Conservation (phyloP, 768 basidiomycete species). For the Boletellus ananiceps region DNA sequence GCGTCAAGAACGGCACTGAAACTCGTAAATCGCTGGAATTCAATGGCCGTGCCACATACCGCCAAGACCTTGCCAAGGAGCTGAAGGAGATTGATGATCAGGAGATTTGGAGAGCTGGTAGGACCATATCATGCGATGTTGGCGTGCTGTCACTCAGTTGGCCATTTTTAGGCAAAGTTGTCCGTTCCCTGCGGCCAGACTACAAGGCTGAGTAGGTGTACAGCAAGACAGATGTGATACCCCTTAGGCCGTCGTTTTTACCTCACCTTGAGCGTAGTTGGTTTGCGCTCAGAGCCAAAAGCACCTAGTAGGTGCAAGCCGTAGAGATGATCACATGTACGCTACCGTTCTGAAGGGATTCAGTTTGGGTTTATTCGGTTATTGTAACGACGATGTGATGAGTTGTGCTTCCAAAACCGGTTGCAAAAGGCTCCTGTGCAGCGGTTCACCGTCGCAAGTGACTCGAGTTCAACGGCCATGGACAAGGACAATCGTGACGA, state of each 20-base stretch:
- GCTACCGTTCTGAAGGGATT: neutral
- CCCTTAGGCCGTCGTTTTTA: slow-evolving; percentile 3
- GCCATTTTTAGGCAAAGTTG: slow-evolving; percentile 63
- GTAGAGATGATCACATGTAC: slow-evolving; percentile 18
- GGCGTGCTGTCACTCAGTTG: slow-evolving; percentile 5
- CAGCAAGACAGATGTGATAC: slow-evolving; percentile 5
- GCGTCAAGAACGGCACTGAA: slow-evolving; percentile 93
- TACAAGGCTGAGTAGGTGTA: slow-evolving; percentile 57
- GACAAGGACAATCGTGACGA: slow-evolving; percentile 74
- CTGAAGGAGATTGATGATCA: slow-evolving; percentile 93
- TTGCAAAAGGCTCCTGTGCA: neutral
- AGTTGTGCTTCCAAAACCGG: neutral
- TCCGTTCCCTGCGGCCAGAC: slow-evolving; percentile 84
- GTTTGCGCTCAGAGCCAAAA: slow-evolving; percentile 21
- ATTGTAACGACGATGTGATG: neutral
- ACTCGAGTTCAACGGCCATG: slow-evolving; percentile 30
- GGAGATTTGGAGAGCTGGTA: slow-evolving; percentile 97
- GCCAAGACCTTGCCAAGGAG: slow-evolving; percentile 88
- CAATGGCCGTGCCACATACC: slow-evolving; percentile 90
- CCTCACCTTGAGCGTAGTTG: slow-evolving; percentile 7
- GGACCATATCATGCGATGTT: slow-evolving; percentile 19
- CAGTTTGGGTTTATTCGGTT: neutral
- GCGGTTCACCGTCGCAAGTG: neutral
- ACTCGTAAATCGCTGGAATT: slow-evolving; percentile 96
- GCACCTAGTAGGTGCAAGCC: slow-evolving; percentile 21